Conservation (phyloP, 306 rosid genomes). For the Neltuma alba region DNA sequence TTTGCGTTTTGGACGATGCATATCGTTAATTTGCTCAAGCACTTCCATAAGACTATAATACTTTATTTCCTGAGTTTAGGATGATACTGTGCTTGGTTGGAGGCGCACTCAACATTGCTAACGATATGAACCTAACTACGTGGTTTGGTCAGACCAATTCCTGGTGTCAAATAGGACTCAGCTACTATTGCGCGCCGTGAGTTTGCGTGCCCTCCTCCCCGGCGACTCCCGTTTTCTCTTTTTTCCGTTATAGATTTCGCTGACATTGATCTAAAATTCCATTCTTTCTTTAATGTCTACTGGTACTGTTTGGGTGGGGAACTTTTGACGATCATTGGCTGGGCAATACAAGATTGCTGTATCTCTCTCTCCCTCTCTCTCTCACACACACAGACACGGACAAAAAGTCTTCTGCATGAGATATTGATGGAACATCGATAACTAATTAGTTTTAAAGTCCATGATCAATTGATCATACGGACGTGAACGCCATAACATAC, state of each 20-base stretch:
- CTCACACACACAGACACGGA: too few relatives aligned
- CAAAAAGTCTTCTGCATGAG: background rate
- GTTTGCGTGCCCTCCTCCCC: background rate
- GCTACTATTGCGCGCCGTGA: background rate
- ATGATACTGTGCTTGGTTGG: conserved; percentile 8
- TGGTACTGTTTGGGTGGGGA: background rate
- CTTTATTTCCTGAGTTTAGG: background rate
- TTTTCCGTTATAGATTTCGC: conserved; percentile 8
- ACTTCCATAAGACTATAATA: background rate
- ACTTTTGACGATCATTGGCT: conserved; percentile 1
- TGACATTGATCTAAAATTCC: background rate
- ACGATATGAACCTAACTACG: background rate
- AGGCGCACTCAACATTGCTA: background rate
- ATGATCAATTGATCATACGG: background rate
- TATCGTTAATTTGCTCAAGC: background rate
- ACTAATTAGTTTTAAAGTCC: background rate
- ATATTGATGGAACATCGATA: background rate
- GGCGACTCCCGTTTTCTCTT: background rate
- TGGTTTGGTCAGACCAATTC: background rate
- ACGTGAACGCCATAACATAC: background rate
- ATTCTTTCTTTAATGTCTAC: too few relatives aligned
- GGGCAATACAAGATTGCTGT: background rate
- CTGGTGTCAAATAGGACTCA: background rate
- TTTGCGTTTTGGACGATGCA: background rate
- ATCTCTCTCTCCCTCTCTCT: too few relatives aligned